These are phyloP conservation scores for Sungouiella blattae DNA, from an alignment of 805 yeast genomes.

Conservation along the genomic window DNA sequence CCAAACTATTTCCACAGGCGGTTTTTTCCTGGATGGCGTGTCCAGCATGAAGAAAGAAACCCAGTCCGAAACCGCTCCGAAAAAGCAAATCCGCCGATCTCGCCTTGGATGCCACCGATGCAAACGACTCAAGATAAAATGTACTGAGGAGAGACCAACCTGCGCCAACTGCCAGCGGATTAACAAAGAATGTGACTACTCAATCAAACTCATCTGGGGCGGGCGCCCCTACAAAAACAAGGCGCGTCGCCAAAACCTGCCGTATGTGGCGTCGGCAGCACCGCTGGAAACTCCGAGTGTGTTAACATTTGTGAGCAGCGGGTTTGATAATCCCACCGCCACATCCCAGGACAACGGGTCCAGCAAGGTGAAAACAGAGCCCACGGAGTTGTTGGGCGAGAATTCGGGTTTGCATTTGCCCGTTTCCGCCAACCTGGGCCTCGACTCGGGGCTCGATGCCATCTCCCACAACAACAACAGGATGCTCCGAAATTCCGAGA, in stretches of 20 bases:
- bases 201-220: conserved; percentile 67
- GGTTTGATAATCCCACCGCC: too few relatives aligned
- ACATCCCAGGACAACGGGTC: not conserved
- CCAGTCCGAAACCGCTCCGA: too few relatives aligned
- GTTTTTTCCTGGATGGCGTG: too few relatives aligned
- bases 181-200: conserved; percentile 54
- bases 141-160: conserved; percentile 63
- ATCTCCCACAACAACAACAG: conserved; percentile 22
- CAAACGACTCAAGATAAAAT: conserved; percentile 60
- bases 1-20: too few relatives aligned
- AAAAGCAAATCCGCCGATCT: conserved; percentile 38
- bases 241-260: conserved; percentile 4
- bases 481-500: conserved; percentile 24
- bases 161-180: conserved; percentile 56
- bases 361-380: not conserved
- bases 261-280: too few relatives aligned
- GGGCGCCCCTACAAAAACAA: conserved; percentile 60
- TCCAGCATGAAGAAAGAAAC: too few relatives aligned
- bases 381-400: not conserved
- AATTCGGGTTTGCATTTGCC: not conserved
- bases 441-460: conserved; percentile 25
- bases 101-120: conserved; percentile 62
- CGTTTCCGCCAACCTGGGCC: conserved; percentile 11
- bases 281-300: too few relatives aligned
- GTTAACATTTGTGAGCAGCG: conserved; percentile 7